Conservation (phyloP, 768 basidiomycete genomes). For the Cystobasidium ongulense region DNA sequence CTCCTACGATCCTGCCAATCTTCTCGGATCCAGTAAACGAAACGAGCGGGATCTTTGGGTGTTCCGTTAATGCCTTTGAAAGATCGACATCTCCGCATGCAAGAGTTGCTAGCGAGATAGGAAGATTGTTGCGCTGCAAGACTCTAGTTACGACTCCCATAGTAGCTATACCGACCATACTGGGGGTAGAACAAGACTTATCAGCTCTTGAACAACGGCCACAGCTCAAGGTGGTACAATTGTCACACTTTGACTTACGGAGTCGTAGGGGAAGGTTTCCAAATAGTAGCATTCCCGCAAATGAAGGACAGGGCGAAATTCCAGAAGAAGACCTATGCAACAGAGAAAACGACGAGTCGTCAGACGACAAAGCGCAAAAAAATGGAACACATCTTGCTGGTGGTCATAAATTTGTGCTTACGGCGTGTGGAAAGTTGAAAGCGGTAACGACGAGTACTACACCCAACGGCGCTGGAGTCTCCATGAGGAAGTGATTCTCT, state of each 20-base stretch:
- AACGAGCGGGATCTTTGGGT: constrained; percentile 69
- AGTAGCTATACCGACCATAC: constrained; percentile 62
- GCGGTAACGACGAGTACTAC: constrained; percentile 62
- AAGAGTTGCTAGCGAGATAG: constrained; percentile 73
- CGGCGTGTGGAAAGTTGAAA: constrained; percentile 93
- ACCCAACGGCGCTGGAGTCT: constrained; percentile 84
- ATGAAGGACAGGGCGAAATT: constrained; percentile 80
- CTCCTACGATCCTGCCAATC: constrained; percentile 79
- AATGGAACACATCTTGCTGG: neutral
- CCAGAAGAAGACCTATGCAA: constrained; percentile 50
- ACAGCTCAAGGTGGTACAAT: neutral
- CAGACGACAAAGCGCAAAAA: neutral
- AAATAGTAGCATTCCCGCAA: constrained; percentile 83
- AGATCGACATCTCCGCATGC: constrained; percentile 73
- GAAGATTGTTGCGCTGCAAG: constrained; percentile 70
- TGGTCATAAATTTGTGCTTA: constrained; percentile 49
- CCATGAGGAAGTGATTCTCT: constrained; percentile 33
- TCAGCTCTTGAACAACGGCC: neutral
- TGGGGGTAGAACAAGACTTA: neutral
- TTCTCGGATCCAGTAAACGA: constrained; percentile 92
- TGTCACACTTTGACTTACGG: constrained; percentile 70
- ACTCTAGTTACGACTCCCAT: constrained; percentile 74
- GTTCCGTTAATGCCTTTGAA: constrained; percentile 70
- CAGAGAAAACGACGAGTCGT: neutral
- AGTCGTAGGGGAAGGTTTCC: constrained; percentile 89